A percentile compares a stretch with the other conserved stretches of the same genome.
Evolutionary conservation across 163 green algal species (phyloP).

Genomic region (Trebouxia gelatinosa): DNA sequence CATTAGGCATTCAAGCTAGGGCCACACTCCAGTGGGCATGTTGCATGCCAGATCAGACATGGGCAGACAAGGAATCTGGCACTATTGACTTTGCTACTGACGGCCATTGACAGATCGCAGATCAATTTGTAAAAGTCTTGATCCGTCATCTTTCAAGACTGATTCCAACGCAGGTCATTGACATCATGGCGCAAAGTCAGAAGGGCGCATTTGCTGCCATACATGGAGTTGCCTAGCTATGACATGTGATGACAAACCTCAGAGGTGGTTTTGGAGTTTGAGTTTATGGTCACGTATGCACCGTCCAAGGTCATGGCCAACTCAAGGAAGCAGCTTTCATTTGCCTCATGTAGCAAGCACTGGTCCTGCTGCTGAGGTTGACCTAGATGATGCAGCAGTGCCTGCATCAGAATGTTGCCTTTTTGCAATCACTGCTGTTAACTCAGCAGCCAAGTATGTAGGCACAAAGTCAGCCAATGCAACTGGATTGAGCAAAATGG

Average conservation of each 20-base stretch:
- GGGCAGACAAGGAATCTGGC: too few species aligned
- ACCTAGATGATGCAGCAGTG: constrained; percentile 9
- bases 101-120: too few species aligned
- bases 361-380: neutral
- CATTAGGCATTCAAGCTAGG: too few species aligned
- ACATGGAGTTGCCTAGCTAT: too few species aligned
- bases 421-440: neutral
- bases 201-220: too few species aligned
- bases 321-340: constrained; percentile 58
- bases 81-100: too few species aligned
- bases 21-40: too few species aligned
- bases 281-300: constrained; percentile 60
- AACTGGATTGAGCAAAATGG: neutral
- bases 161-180: too few species aligned
- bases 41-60: too few species aligned
- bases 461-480: constrained; percentile 15
- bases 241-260: constrained; percentile 59
- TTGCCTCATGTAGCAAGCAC: constrained; percentile 52
- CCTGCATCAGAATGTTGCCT: constrained; percentile 1
- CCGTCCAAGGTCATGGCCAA: constrained; percentile 72
- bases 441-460: neutral
- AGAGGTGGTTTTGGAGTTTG: constrained; percentile 65
- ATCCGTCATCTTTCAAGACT: too few species aligned
- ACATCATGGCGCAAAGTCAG: too few species aligned
- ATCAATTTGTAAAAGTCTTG: too few species aligned